Base-by-base conservation (phyloP, 768 basidiomycete genomes). In the Pisolithus tinctorius region DNA sequence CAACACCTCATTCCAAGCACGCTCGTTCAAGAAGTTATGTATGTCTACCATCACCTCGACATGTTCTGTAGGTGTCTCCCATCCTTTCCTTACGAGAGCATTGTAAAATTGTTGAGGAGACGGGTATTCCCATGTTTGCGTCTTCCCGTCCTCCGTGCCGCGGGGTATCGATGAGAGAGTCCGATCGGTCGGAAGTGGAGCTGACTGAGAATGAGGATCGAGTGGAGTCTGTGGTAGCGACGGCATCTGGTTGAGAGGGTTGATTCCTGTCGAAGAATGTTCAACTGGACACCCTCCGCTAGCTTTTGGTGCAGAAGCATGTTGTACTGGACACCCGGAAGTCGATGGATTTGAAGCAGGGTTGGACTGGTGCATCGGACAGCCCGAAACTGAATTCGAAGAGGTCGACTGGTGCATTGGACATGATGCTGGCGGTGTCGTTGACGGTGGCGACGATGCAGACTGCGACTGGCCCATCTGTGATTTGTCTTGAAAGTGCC, bases 21-120 rank as follows among this genome's bases (percentile, higher is more conserved):
- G 78, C 71, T 99, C 96, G 62, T 99, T 98, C 67, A 99, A 67
- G 59, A 94, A 97, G 67, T 99, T 99, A 65, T 99, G 96, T 34
- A 98, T 97, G 54, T 93, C 84, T 41, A 99, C 96, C 90, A 99
- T 96, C 25, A 84, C 91, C 66, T 93, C 94, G 42, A 97, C 80
- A 68, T 93, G 87, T 60, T 97, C 92, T 68, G 94, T 93, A 0
- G 93, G 93, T 2, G 96, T 95, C 69, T 95, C 93, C 88, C 89
- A 93, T 2, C 96, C 96, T 65, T 99, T 99, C 55, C 93, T 74
- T 9, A 91, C 91, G 13, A 99, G 77, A 0, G 95, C 95, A 68
- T 98, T 98, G 68, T 97, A 94, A 64, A 98, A 97, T 66, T 97
- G 94, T 68, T 98, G 95, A 9, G 94, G 92, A 2, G 88, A 92